Evolutionary conservation across 257 asterid species (phyloP), one percentile per base, ranked within the genome.

Genomic region (Ocimum tenuiflorum): DNA sequence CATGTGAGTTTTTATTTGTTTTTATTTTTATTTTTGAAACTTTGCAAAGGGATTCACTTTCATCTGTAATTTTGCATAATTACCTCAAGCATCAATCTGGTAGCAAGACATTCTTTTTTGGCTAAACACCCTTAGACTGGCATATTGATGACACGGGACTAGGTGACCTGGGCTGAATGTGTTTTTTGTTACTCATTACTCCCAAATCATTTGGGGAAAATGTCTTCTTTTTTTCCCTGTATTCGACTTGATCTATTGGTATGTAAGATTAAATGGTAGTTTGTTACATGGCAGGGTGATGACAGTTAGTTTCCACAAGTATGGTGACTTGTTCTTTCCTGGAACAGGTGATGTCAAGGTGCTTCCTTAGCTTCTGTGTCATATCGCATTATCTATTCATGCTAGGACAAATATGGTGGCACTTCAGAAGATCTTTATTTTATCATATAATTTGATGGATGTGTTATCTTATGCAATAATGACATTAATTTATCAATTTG

Each of bases 281-380:
- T 48, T 76, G 72, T 68, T 64, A 41, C 42, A 57, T 85, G 72
- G 71, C 89, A 94, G 97, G 89, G 99, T 94, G 67, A 94, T 94
- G 99, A 94, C 97, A 5, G 99, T 94, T 76, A 94, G 99, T 80
- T 94, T 94, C 78, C 99, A 94, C 85, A 90, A 94, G 85, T 90
- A 80, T 56, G 99, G 99, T 41, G 99, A 94, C 81, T 31, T 79
- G 77, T 94, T 94, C 85, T 94, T 94, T 69, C 99, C 99, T 46
- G 99, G 95, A 73, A 94, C 97, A 20, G 99, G 99, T 62, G 97
- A 94, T 79, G 85, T 85, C 68, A 94, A 94, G 97, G 99, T 94
- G 81, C 81, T 71, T 70, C 73, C 63, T 74, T 50, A 46, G 20
- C 71, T 36, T 73, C 24, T 41, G 56, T 59, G 57, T 68, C 52